Evolutionary conservation across 1,284 basidiomycete species (phyloP), one percentile per base, ranked within the genome.

Genomic region (Cutaneotrichosporon sp.): DNA sequence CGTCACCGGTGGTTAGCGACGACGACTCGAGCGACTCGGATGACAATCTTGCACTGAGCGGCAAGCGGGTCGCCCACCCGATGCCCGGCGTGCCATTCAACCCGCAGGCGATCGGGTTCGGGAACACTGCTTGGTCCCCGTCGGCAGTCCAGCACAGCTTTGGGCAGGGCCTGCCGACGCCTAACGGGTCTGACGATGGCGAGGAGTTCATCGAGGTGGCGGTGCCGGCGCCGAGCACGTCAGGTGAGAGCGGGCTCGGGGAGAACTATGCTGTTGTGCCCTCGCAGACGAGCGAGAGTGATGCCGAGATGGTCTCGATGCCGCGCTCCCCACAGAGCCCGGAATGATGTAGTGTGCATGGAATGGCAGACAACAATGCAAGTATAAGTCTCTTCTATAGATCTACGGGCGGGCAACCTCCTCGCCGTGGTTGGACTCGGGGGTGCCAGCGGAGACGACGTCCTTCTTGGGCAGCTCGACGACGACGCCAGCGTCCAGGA

Each of bases 401-500:
- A 24, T 42, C 34, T 53, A 38, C 27, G 34, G 47, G 25, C 47
- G 47, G 18, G 27, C 47, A 10, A 38, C 51, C 33, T 53, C 29
- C 29, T 51, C 34, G 9, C 33, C 20, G 51, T 22, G 51, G 20
- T 36, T 25, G 22, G 51, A 25, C 20, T 14, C 22, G 3, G 51
- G 51, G 6, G 33, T 25, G 34, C 51, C 51, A 22, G 51, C 51
- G 13, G 51, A 53, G 8, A 56, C 50, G 29, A 56, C 60, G 43
- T 61, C 55, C 38, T 61, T 55, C 27, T 45, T 43, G 11, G 74
- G 73, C 18, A 62, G 60, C 46, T 72, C 74, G 24, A 76, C 68
- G 3, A 36, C 24, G 46, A 78, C 70, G 0, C 78, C 78, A 36
- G 61, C 66, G 63, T 74, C 69, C 38, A 79, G 59, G 29, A 74